phyloP scores from a whole-genome alignment of 73 alveolate species.

The Paramecium bursaria region DNA sequence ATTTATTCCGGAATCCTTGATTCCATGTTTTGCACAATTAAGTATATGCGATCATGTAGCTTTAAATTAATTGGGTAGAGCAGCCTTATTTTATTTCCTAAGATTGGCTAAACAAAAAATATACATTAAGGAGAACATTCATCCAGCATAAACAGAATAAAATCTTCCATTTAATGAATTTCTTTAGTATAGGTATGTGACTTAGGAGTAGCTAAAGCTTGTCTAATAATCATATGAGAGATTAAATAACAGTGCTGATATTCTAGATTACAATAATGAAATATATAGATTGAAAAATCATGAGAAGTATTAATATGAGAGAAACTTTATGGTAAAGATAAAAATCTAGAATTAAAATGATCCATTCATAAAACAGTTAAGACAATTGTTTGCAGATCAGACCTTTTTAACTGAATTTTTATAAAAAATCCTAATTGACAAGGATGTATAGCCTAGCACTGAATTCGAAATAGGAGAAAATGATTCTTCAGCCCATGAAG shows the following conservation, averaged over 20 bases:
- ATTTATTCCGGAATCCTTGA: slow-evolving; percentile 25
- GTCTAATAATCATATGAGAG: background rate
- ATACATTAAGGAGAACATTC: background rate
- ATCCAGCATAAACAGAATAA: background rate
- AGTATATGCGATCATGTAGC: slow-evolving; percentile 31
- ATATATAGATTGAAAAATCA: slow-evolving; percentile 48
- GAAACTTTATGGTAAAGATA: slow-evolving; percentile 3
- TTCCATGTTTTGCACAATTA: background rate
- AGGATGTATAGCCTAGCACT: slow-evolving; percentile 41
- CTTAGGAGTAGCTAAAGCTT: background rate
- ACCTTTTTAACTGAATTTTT: background rate
- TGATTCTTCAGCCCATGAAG: slow-evolving; percentile 58
- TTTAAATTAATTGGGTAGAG: slow-evolving; percentile 55
- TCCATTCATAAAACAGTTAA: slow-evolving; percentile 4
- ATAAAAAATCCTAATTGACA: slow-evolving; percentile 27
- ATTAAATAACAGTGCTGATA: background rate
- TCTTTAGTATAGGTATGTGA: slow-evolving; percentile 30
- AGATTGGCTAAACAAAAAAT: slow-evolving; percentile 33
- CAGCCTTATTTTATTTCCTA: slow-evolving; percentile 26
- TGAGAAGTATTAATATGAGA: slow-evolving; percentile 37
- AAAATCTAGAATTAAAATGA: background rate
- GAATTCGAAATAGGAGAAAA: slow-evolving; percentile 1
- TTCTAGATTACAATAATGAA: background rate
- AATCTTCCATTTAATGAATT: background rate
- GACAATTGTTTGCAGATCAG: background rate